Evolutionary conservation across 352 stramenopile genomes (phyloP).

Genomic region (Pythium periplocum): DNA sequence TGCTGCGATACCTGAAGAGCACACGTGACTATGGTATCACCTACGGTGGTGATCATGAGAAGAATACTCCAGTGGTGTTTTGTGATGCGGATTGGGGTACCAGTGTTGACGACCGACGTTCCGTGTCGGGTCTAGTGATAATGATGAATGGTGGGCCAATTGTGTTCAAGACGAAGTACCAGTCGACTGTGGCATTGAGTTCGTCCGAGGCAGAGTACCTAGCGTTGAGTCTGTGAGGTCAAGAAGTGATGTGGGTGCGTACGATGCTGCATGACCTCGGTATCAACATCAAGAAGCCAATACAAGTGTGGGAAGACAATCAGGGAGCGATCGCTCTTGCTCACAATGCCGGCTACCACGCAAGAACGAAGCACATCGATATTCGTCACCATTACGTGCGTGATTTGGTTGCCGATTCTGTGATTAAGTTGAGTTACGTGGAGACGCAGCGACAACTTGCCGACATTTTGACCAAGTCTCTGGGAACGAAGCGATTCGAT

Average conservation of each 20-base stretch:
- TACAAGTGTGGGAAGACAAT: conserved; percentile 10
- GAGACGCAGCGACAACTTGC: conserved; percentile 13
- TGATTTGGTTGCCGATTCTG: conserved; percentile 2
- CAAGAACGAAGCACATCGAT: conserved; percentile 17
- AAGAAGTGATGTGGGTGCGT: conserved; percentile 3
- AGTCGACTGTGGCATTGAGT: conserved; percentile 1
- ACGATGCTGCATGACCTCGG: conserved; percentile 2
- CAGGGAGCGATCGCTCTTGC: conserved; percentile 15
- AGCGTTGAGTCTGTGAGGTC: conserved; percentile 3
- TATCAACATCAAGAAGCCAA: not conserved
- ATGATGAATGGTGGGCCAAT: conserved; percentile 3
- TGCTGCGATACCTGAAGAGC: conserved; percentile 4
- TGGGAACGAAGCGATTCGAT: not conserved
- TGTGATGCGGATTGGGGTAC: conserved; percentile 10
- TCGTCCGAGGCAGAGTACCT: conserved; percentile 8
- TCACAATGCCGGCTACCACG: not conserved
- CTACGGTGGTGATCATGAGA: not conserved
- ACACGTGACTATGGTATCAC: too few species aligned
- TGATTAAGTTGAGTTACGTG: conserved; percentile 10
- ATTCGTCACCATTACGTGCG: conserved; percentile 18
- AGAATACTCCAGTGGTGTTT: not conserved
- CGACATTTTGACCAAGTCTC: conserved; percentile 18
- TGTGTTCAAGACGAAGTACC: conserved; percentile 1
- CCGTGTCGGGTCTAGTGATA: conserved; percentile 2
- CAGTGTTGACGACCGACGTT: conserved; percentile 7